A percentile compares a stretch with the other conserved stretches of the same genome.
Conservation (phyloP, 2,329 filamentous ascomycete genomes). For the Ophiostoma triangulosporum region DNA sequence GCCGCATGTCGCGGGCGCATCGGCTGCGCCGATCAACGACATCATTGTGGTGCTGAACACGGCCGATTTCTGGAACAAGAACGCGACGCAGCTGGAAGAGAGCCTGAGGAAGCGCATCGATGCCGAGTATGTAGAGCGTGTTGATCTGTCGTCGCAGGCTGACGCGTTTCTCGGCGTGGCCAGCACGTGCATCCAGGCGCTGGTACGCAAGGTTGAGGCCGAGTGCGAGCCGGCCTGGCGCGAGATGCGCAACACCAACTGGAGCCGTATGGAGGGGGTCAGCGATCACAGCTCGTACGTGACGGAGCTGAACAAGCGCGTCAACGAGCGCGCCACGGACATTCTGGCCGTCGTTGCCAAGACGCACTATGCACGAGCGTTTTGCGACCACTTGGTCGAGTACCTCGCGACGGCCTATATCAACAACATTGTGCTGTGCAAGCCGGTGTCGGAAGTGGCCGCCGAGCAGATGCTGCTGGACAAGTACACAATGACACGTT, state of each 20-base stretch:
- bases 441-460: conserved; percentile 82
- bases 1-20: background rate
- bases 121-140: conserved; percentile 54
- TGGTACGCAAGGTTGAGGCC: conserved; percentile 73
- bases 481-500: conserved; percentile 78
- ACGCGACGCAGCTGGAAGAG: conserved; percentile 85
- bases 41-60: conserved; percentile 84
- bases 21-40: conserved; percentile 37
- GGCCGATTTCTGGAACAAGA: conserved; percentile 92
- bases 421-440: conserved; percentile 72
- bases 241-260: conserved; percentile 93
- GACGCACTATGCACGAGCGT: conserved; percentile 84
- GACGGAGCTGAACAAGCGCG: conserved; percentile 59
- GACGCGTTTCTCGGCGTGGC: conserved; percentile 94
- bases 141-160: conserved; percentile 85
- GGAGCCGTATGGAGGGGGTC: conserved; percentile 86
- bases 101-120: conserved; percentile 89
- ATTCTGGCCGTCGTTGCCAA: conserved; percentile 71
- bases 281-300: conserved; percentile 92
- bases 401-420: conserved; percentile 68
- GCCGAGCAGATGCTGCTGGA: conserved; percentile 97
- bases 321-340: conserved; percentile 59
- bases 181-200: conserved; percentile 66
- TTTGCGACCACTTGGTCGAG: conserved; percentile 93
- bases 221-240: conserved; percentile 81